phyloP scores from a whole-genome alignment of 163 green algal species.

The Coccomyxa subellipsoidea region DNA sequence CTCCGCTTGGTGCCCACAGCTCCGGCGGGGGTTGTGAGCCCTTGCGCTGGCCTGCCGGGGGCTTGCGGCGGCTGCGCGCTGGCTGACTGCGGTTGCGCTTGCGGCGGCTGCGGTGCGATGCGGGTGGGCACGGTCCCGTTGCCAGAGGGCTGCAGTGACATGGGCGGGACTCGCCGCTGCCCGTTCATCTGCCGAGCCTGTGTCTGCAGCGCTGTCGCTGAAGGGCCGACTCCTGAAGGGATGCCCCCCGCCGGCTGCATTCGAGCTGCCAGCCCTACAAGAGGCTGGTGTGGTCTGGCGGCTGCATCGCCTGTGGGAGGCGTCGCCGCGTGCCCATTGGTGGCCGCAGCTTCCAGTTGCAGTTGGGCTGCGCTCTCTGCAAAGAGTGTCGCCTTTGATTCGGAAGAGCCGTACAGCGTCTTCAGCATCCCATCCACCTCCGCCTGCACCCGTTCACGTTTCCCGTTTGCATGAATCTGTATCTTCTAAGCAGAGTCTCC shows the following conservation, averaged over 20 bases:
- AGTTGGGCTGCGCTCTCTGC: constrained; percentile 45
- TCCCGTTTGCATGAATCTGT: too few relatives aligned
- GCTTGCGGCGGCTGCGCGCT: too few relatives aligned
- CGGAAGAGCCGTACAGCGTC: constrained; percentile 48
- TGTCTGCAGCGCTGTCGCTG: not conserved
- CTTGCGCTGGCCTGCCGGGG: not conserved
- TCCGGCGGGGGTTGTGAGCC: not conserved
- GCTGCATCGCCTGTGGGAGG: not conserved
- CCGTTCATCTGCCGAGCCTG: not conserved
- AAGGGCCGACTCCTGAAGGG: not conserved
- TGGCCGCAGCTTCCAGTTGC: constrained; percentile 29
- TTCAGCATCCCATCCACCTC: constrained; percentile 41
- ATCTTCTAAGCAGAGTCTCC: too few relatives aligned
- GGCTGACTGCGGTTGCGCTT: too few relatives aligned
- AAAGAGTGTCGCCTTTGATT: constrained; percentile 17
- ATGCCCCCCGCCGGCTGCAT: not conserved
- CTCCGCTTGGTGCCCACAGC: not conserved
- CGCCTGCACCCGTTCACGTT: too few relatives aligned
- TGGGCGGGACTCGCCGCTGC: not conserved
- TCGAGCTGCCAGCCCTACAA: not conserved
- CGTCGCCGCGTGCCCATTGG: not conserved
- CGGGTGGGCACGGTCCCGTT: not conserved
- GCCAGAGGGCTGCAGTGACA: not conserved
- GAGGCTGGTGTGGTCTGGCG: not conserved
- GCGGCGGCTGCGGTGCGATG: not conserved